These are phyloP conservation scores for Pleurotus djamor DNA, from an alignment of 768 basidiomycete species.

Conservation along the genomic window DNA sequence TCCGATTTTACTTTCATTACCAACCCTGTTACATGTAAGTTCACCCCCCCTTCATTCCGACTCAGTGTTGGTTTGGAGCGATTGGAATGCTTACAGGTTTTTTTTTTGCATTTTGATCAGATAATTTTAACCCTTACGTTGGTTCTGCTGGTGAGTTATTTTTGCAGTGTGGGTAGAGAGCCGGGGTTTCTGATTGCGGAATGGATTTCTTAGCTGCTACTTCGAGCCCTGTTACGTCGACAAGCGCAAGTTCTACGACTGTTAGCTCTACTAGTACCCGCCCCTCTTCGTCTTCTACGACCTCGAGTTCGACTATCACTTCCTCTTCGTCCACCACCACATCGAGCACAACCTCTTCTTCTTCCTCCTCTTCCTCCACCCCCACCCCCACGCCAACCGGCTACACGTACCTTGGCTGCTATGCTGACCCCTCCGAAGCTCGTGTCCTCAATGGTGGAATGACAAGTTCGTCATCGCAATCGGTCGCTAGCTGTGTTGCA, in stretches of 20 bases:
- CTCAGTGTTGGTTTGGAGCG: no score
- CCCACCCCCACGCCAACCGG: background rate
- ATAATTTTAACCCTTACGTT: slow-evolving; percentile 67
- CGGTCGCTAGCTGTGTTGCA: background rate
- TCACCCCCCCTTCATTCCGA: background rate
- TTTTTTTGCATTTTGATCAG: slow-evolving; percentile 16
- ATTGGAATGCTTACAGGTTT: no score
- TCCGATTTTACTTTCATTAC: slow-evolving; percentile 37
- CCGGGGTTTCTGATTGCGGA: no score
- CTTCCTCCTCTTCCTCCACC: background rate
- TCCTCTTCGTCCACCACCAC: background rate
- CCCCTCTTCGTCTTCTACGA: background rate
- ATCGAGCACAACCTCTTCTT: background rate
- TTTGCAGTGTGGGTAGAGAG: background rate
- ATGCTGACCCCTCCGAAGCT: background rate
- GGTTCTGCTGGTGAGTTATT: slow-evolving; percentile 39
- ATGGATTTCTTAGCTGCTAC: background rate
- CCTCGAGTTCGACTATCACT: background rate
- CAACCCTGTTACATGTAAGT: slow-evolving; percentile 35
- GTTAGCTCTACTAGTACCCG: background rate
- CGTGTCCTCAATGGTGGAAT: slow-evolving; percentile 5
- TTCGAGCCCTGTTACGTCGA: background rate
- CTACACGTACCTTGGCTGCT: slow-evolving; percentile 1
- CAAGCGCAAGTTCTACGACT: background rate
- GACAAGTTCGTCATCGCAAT: slow-evolving; percentile 2